Evolutionary conservation across 2,329 filamentous ascomycete species (phyloP), one percentile per base, ranked within the genome.

Genomic region (Tolypocladium ovalisporum): DNA sequence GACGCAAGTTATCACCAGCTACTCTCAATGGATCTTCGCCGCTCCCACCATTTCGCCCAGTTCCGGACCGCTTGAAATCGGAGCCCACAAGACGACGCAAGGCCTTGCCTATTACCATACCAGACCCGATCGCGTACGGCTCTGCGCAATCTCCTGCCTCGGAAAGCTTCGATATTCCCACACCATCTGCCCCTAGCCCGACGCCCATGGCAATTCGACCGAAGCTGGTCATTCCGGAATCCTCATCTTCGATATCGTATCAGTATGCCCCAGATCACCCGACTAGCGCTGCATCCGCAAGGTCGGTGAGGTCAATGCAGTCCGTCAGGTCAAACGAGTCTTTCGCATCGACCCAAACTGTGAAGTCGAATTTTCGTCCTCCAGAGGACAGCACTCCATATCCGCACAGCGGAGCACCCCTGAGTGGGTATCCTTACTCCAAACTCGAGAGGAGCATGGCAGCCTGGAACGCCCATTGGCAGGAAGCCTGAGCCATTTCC

Each of bases 171-270:
- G 55, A 59, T 1, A 54, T 73, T 3, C 65, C 65, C 0, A 72
- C 70, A 0, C 71, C 72, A 0, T 71, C 70, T 0, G 69, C 66
- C 2, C 69, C 70, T 0, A 72, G 68, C 19, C 68, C 71, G 3
- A 72, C 69, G 0, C 69, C 71, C 0, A 49, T 63, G 27, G 57
- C 66, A 0, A 6, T 67, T 17, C 63, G 71, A 1, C 71, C 72
- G 0, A 64, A 63, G 13, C 55, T 72, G 1, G 59, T 64, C 56
- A 67, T 68, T 32, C 64, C 69, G 0, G 59, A 67, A 13, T 64
- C 64, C 1, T 61, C 64, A 29, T 39, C 59, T 37, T 54, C 59
- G n/a, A 27, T 61, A 1, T 56, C 57, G 2, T 32, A 52, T 15
- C 59, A 61, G 17, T 55, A 58, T 17, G 12, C 22, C 17, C 6